These are phyloP conservation scores for Phytopythium ostracodes DNA, from an alignment of 352 stramenopile genomes.

Conservation along the genomic window DNA sequence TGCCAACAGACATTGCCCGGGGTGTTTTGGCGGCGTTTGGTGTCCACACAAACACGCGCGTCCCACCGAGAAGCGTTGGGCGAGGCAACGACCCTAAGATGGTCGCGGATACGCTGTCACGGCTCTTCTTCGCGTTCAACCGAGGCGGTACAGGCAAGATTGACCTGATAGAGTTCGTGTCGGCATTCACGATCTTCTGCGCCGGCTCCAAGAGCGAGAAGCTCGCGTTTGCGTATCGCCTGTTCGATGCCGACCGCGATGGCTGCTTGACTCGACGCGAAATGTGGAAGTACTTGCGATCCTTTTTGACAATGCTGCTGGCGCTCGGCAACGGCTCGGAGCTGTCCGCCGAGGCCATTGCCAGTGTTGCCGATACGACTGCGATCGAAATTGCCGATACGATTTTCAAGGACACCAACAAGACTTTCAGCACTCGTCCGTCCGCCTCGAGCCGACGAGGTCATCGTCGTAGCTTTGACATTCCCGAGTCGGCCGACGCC, in stretches of 20 bases:
- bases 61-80: conserved; percentile 57
- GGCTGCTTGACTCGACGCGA: conserved; percentile 88
- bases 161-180: conserved; percentile 90
- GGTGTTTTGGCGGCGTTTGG: conserved; percentile 60
- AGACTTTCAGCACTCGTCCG: conserved; percentile 61
- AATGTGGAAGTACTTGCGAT: conserved; percentile 91
- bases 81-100: conserved; percentile 72
- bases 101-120: conserved; percentile 65
- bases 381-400: conserved; percentile 78
- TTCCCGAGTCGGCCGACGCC: conserved; percentile 35
- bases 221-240: conserved; percentile 82
- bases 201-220: conserved; percentile 96
- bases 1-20: conserved; percentile 45
- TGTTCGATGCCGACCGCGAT: conserved; percentile 92
- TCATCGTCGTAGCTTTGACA: conserved; percentile 61
- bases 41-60: conserved; percentile 51
- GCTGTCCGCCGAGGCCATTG: conserved; percentile 76
- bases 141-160: conserved; percentile 80
- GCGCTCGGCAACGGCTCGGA: conserved; percentile 90
- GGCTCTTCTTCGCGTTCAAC: conserved; percentile 87
- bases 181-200: conserved; percentile 92
- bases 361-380: conserved; percentile 72
- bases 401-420: conserved; percentile 83
- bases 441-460: conserved; percentile 18
- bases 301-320: conserved; percentile 93